Evolutionary conservation across 352 stramenopile species (phyloP), one percentile per base, ranked within the genome.

Genomic region (Globisporangium radiosum): DNA sequence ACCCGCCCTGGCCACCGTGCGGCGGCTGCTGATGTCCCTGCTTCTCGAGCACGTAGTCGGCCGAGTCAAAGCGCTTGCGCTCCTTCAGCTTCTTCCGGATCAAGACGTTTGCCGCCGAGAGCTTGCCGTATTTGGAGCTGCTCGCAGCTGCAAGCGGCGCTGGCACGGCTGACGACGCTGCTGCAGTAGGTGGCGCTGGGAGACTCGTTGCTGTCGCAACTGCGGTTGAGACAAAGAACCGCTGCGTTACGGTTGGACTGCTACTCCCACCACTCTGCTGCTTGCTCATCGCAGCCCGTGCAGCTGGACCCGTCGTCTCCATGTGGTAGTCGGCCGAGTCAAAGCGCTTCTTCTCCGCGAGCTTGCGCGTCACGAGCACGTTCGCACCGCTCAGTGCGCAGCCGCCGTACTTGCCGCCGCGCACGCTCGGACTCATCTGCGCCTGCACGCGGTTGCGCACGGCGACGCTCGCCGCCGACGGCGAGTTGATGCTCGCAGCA

Each of bases 31-130:
- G 60, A 52, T 74, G 71, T 2, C 72, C 67, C n/a, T 84, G 73
- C 51, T 71, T 69, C 52, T 87, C 75, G 78, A 90, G 87, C 4
- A 70, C 66, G 60, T 94, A 89, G 63, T 92, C 85, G 0, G 82
- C 82, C 38, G 85, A 94, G 59, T 92, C 82, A 37, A 94, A 92
- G 5, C 81, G 79, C 50, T 94, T 91, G 13, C 85, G 76, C 57
- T 94, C 85, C 57, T 87, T 85, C 13, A 94, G 57, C 50, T 91
- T 86, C 9, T 82, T 84, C 25, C 83, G 85, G 52, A 94, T 78
- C 13, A 94, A 62, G n/a, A 94, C 72, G 44, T 94, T 84, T 1
- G 72, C 76, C 0, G 81, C 81, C 19, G 71, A 81, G 8, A 90
- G 64, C 55, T 87, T 87, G 0, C 78, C 75, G 56, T 88, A 90